Conservation (phyloP, 441 rosid species). For the Corymbia calophylla region DNA sequence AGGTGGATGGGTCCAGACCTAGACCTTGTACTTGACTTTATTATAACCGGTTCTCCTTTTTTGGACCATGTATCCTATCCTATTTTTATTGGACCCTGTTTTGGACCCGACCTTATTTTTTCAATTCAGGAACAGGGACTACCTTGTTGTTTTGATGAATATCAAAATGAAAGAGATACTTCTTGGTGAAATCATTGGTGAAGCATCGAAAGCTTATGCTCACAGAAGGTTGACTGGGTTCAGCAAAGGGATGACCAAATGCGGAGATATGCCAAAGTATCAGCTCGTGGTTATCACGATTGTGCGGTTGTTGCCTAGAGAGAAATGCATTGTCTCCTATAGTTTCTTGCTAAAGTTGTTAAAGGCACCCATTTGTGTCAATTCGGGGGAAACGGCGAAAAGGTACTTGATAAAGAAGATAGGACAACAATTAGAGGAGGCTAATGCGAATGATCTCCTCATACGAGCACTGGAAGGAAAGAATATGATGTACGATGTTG, state of each 20-base stretch:
- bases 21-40: no score
- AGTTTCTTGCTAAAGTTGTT: slow-evolving; percentile 70
- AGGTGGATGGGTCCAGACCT: no score
- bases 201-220: slow-evolving; percentile 75
- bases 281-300: slow-evolving; percentile 46
- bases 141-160: slow-evolving; percentile 20
- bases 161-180: slow-evolving; percentile 38
- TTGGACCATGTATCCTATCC: no score
- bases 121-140: no score
- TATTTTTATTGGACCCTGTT: no score
- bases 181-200: slow-evolving; percentile 39
- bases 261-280: slow-evolving; percentile 43
- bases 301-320: slow-evolving; percentile 49
- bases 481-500: slow-evolving; percentile 47
- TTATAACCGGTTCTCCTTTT: no score
- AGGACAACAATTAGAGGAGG: slow-evolving; percentile 78
- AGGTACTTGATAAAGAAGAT: slow-evolving; percentile 45
- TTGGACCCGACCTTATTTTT: no score
- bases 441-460: slow-evolving; percentile 54
- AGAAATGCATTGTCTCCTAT: slow-evolving; percentile 62
- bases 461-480: slow-evolving; percentile 44
- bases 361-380: slow-evolving; percentile 48
- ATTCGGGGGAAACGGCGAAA: slow-evolving; percentile 38
- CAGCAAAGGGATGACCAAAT: slow-evolving; percentile 37
- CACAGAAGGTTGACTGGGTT: slow-evolving; percentile 62